Base-by-base conservation (phyloP, 768 basidiomycete genomes). In the Phaeotremella skinneri region DNA sequence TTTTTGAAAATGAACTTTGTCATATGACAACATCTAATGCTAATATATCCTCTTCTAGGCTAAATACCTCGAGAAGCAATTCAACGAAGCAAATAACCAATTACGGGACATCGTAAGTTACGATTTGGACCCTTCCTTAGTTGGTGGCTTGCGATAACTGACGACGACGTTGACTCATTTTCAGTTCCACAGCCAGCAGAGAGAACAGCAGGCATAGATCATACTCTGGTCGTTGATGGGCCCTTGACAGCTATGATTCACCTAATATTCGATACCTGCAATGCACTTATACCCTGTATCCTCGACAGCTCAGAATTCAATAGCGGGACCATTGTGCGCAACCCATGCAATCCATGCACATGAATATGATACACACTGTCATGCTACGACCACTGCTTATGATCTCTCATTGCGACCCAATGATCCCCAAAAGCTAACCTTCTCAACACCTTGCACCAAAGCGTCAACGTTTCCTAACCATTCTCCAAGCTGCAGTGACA, bases 41-140 rank as follows among this genome's bases (percentile, higher is more conserved):
- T 45, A 21, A 9, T 7, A 30, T 29, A 4, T 20, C 25, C 4
- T n/a, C 39, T 43, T n/a, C 16, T 29, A 92, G 90, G 82, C 85
- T 25, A 93, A 93, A 78, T 94, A 87, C 75, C 82, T 96, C 2
- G 92, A 96, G 77, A 94, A 94, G 69, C 91, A 94, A 72, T 89
- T 88, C 73, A 88, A 87, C 55, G 91, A 93, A 65, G 90, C 92
- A 1, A 90, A 93, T 78, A 80, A 80, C 21, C 91, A 92, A 72
- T 79, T 94, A 52, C 84, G 87, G 43, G 75, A 76, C 66, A 75
- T 77, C 56, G 73, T 74, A 39, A 58, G 75, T 74, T 17, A 2
- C 16, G 25, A 39, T 21, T 14, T 20, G 29, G 1, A n/a, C 43
- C 20, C 20, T 23, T 20, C 23, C 9, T 2, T 21, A 5, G 26